Evolutionary conservation across 495 filamentous ascomycete species (phyloP).

Genomic region (Aspergillus steynii): DNA sequence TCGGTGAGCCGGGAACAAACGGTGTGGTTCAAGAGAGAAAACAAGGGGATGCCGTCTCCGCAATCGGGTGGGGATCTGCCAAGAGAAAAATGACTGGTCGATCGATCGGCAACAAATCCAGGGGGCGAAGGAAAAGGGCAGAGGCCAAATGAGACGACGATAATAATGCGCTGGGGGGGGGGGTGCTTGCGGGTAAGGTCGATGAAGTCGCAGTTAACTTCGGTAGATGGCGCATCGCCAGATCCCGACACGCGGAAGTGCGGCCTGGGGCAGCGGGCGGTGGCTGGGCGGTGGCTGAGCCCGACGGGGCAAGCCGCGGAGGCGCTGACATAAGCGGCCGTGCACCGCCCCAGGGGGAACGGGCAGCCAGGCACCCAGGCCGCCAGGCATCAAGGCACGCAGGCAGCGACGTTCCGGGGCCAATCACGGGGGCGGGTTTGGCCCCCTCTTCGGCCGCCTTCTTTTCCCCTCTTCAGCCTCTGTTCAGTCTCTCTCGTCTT

Average conservation of each 20-base stretch:
- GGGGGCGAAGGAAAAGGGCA: background rate
- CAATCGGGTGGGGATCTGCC: slow-evolving; percentile 6
- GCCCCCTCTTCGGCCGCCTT: slow-evolving; percentile 6
- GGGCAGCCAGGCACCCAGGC: slow-evolving; percentile 10
- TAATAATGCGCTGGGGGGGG: background rate
- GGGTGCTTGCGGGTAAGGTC: background rate
- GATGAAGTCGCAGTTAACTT: slow-evolving; percentile 14
- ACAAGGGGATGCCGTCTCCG: slow-evolving; percentile 5
- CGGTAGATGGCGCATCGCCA: slow-evolving; percentile 13
- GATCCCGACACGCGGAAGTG: slow-evolving; percentile 1
- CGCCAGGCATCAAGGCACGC: slow-evolving; percentile 8
- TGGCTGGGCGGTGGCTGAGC: background rate
- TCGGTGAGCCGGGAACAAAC: background rate
- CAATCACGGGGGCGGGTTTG: slow-evolving; percentile 18
- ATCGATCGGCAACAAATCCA: background rate
- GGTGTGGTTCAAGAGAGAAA: background rate
- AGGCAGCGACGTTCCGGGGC: slow-evolving; percentile 18
- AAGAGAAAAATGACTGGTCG: background rate
- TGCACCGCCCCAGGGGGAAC: slow-evolving; percentile 18
- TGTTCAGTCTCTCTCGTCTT: slow-evolving; percentile 8
- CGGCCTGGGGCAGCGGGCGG: slow-evolving; percentile 3
- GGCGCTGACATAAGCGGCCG: background rate
- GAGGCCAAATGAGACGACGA: background rate
- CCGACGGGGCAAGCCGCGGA: no score
- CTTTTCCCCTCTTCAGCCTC: slow-evolving; percentile 22